Evolutionary conservation across 805 yeast genomes (phyloP).

Genomic region (Yarrowia sp.): DNA sequence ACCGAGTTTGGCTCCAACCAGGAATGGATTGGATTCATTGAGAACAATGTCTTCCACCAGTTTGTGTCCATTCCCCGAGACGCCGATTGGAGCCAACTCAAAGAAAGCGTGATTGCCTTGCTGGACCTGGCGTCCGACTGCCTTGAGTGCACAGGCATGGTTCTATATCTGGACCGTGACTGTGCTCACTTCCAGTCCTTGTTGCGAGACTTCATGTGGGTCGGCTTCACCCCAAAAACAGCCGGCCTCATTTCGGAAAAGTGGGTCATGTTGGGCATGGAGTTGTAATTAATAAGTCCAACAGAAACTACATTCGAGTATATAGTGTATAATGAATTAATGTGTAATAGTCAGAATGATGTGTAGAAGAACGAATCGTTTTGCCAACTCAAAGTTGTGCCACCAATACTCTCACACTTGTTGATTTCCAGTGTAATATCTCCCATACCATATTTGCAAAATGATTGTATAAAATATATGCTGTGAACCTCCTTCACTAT

Average conservation of each 20-base stretch:
- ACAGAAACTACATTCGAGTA: neutral
- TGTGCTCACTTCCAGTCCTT: constrained; percentile 3
- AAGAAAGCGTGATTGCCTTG: constrained; percentile 15
- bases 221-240: constrained; percentile 19
- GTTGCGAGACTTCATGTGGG: constrained; percentile 24
- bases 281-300: neutral
- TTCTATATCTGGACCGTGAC: constrained; percentile 10
- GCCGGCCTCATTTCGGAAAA: constrained; percentile 14
- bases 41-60: constrained; percentile 19
- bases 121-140: constrained; percentile 23
- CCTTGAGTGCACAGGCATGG: constrained; percentile 20
- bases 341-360: neutral
- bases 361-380: no score
- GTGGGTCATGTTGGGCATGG: constrained; percentile 23
- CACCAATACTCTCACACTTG: no score
- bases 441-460: neutral
- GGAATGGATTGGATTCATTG: constrained; percentile 24
- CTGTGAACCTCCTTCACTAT: constrained; percentile 9
- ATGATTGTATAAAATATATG: constrained; percentile 21
- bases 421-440: no score
- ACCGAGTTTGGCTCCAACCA: constrained; percentile 14
- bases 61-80: constrained; percentile 18
- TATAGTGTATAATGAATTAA: neutral
- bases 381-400: no score
- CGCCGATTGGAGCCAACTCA: constrained; percentile 19